Conservation (phyloP, 805 yeast genomes). For the Barnettozyma botsteinii region DNA sequence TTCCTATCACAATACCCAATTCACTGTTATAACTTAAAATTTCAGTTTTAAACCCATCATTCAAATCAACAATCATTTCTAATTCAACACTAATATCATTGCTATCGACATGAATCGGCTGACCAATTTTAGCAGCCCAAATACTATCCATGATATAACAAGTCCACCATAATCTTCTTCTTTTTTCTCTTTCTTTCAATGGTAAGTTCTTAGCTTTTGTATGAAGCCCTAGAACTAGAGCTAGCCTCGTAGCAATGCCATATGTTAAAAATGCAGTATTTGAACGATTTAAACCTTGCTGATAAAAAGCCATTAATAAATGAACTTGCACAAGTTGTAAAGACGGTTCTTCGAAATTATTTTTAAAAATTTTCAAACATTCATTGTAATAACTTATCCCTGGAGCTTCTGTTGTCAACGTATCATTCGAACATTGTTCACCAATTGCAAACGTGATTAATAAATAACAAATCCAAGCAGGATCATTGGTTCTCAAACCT, state of each 20-base stretch:
- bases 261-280: constrained; percentile 30
- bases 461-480: constrained; percentile 19
- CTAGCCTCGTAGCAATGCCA: constrained; percentile 31
- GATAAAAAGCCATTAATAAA: constrained; percentile 30
- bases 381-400: constrained; percentile 25
- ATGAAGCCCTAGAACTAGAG: constrained; percentile 30
- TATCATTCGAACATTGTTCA: constrained; percentile 22
- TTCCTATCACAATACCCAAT: constrained; percentile 25
- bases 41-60: constrained; percentile 28
- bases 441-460: constrained; percentile 25
- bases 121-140: constrained; percentile 33
- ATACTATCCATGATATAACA: constrained; percentile 31
- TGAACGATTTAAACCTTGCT: constrained; percentile 33
- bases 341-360: constrained; percentile 30
- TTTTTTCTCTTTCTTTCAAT: constrained; percentile 25
- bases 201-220: constrained; percentile 20
- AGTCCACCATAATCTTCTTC: constrained; percentile 37
- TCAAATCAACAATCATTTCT: constrained; percentile 15
- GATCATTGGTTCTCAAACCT: constrained; percentile 7
- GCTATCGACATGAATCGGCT: constrained; percentile 31
- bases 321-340: constrained; percentile 30
- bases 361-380: constrained; percentile 28
- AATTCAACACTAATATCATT: constrained; percentile 30
- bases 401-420: constrained; percentile 14
- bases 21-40: constrained; percentile 24